Conservation (phyloP, 2,329 filamentous ascomycete genomes). For the Aspergillus udagawae region DNA sequence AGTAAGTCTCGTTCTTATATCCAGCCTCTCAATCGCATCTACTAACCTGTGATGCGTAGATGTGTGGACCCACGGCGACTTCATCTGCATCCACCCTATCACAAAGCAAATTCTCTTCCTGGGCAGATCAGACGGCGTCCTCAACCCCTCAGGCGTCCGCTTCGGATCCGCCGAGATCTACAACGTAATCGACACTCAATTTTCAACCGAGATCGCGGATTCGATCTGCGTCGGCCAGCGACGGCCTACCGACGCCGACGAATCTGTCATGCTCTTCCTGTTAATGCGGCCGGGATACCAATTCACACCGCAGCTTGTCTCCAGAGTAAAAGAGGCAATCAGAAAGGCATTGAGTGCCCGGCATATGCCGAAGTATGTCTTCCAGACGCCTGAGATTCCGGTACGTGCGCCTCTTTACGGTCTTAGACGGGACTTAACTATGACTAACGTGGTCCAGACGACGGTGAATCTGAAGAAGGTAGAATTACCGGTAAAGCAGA, state of each 20-base stretch:
- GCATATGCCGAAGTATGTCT: constrained; percentile 74
- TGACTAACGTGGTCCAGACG: constrained; percentile 46
- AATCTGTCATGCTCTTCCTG: constrained; percentile 58
- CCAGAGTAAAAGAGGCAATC: constrained; percentile 62
- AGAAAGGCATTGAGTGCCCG: constrained; percentile 63
- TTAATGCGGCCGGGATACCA: constrained; percentile 55
- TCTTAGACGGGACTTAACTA: neutral
- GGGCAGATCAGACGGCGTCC: constrained; percentile 61
- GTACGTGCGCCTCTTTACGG: constrained; percentile 45
- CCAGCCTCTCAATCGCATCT: neutral
- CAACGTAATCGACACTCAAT: constrained; percentile 58
- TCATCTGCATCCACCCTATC: constrained; percentile 64
- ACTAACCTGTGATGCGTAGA: constrained; percentile 13
- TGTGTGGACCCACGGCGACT: constrained; percentile 69
- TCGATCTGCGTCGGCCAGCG: constrained; percentile 78
- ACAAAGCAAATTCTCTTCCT: constrained; percentile 52
- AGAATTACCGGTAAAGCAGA: constrained; percentile 78
- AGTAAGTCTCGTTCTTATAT: constrained; percentile 15
- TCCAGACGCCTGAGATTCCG: constrained; percentile 76
- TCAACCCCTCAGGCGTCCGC: constrained; percentile 76
- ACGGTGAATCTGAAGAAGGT: constrained; percentile 85
- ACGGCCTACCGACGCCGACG: constrained; percentile 55
- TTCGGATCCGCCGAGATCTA: constrained; percentile 83
- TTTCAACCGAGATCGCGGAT: constrained; percentile 61
- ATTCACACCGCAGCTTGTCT: constrained; percentile 55